A percentile compares a stretch with the other conserved stretches of the same genome.
Conservation (phyloP, 495 filamentous ascomycete genomes). For the Hypoxylon trugodes region DNA sequence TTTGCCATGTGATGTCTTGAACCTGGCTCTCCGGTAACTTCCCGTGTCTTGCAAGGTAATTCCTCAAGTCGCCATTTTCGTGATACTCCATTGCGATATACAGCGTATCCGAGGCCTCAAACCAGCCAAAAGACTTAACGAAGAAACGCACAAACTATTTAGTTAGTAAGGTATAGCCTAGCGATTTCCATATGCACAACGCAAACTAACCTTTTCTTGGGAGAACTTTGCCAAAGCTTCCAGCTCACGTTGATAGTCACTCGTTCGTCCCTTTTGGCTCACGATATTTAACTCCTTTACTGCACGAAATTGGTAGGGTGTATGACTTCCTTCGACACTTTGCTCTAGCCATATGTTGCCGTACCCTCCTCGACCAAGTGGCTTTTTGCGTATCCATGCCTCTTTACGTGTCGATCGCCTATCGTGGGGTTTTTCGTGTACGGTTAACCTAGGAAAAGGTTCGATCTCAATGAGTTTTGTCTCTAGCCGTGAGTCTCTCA, state of each 20-base stretch:
- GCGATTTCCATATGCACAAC: neutral
- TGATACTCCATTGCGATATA: neutral
- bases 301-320: neutral
- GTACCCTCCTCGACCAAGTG: neutral
- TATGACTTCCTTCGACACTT: neutral
- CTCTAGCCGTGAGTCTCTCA: neutral
- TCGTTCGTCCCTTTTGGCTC: neutral
- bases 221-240: neutral
- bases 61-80: neutral
- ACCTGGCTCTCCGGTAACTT: no score
- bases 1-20: no score
- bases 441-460: neutral
- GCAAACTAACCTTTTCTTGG: neutral
- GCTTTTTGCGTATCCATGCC: neutral
- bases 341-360: neutral
- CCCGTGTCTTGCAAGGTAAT: neutral
- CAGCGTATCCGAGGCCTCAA: neutral
- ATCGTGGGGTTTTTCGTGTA: neutral
- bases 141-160: neutral
- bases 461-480: neutral
- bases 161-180: neutral
- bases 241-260: neutral
- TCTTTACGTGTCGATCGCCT: neutral
- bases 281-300: neutral
- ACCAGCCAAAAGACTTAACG: no score